Evolutionary conservation across 441 rosid genomes (phyloP), one percentile per base, ranked within the genome.

Genomic region (Macaranga tanarius): DNA sequence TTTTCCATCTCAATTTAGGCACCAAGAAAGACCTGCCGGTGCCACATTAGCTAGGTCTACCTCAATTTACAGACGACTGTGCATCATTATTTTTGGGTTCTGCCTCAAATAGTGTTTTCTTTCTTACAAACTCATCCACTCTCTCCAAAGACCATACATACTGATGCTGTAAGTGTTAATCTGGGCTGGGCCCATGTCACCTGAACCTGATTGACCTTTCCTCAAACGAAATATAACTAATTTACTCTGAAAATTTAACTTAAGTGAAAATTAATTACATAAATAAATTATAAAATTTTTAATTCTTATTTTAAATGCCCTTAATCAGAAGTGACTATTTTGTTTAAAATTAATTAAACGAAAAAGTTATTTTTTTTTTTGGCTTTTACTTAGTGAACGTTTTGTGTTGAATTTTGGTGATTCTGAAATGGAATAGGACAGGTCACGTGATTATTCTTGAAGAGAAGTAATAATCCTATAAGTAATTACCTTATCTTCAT

Each of bases 361-460:
- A n/a, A n/a, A n/a, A n/a, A n/a, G n/a, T n/a, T n/a, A n/a, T n/a
- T n/a, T n/a, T 34, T 4, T 42, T 10, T 42, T 42, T 42, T 42
- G 2, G 4, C 12, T 11, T 11, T 4, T 12, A 10, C 1, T 48
- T 48, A 15, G 7, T 15, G 8, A 61, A 17, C 19, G 5, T 34
- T 3, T 34, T 34, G 7, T 5, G 38, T 34, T 34, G 38, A 34
- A 34, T 34, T 34, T 34, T 34, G 38, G 38, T 34, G 7, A 34
- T 34, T 34, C 28, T 2, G 17, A 11, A 56, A 40, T 42, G 64
- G 65, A 60, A 59, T 25, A 59, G 42, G 25, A 58, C 45, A 42
- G 20, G 16, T 25, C 57, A 59, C 56, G 57, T 59, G 73, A 70
- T 45, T 47, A 45, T 70, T 70, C 65, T 60, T 47, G 7, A 26